Evolutionary conservation across 129 eudicot genomes (phyloP).

Genomic region (Arctium lappa): DNA sequence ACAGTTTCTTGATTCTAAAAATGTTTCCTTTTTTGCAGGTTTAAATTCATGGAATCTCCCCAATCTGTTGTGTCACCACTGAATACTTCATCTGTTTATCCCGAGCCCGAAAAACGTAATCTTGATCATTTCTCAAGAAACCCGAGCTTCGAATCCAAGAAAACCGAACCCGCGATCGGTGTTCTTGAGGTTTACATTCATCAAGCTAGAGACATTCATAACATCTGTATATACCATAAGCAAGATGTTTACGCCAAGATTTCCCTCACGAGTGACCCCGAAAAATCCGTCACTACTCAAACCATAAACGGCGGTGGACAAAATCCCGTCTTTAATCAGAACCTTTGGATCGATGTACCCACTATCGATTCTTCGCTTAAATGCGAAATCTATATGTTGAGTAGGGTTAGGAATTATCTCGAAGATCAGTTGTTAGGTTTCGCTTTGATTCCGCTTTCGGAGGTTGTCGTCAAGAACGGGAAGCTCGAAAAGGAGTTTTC

Average conservation of each 20-base stretch:
- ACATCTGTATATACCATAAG: constrained; percentile 95
- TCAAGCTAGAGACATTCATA: constrained; percentile 92
- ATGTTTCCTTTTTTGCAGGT: constrained; percentile 33
- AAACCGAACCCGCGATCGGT: constrained; percentile 46
- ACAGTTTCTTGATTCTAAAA: neutral
- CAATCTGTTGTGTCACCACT: constrained; percentile 95
- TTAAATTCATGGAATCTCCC: constrained; percentile 78
- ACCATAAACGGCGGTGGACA: constrained; percentile 91
- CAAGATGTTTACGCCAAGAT: constrained; percentile 97
- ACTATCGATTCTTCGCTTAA: constrained; percentile 62
- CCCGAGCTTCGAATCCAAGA: constrained; percentile 36
- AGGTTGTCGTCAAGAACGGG: constrained; percentile 53
- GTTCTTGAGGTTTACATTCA: constrained; percentile 77
- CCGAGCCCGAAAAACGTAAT: constrained; percentile 57
- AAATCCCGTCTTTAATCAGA: constrained; percentile 83
- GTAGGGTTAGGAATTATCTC: constrained; percentile 84
- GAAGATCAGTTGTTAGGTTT: constrained; percentile 94
- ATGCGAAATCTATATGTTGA: constrained; percentile 96
- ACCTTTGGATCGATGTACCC: constrained; percentile 45
- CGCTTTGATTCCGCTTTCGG: constrained; percentile 87
- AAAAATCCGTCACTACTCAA: constrained; percentile 66
- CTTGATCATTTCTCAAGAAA: constrained; percentile 33
- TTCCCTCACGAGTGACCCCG: constrained; percentile 78
- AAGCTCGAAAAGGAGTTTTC: constrained; percentile 78
- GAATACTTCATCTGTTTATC: constrained; percentile 41